These are phyloP conservation scores for Metahyphopichia silvanorum DNA, from an alignment of 805 yeast species.

Conservation along the genomic window DNA sequence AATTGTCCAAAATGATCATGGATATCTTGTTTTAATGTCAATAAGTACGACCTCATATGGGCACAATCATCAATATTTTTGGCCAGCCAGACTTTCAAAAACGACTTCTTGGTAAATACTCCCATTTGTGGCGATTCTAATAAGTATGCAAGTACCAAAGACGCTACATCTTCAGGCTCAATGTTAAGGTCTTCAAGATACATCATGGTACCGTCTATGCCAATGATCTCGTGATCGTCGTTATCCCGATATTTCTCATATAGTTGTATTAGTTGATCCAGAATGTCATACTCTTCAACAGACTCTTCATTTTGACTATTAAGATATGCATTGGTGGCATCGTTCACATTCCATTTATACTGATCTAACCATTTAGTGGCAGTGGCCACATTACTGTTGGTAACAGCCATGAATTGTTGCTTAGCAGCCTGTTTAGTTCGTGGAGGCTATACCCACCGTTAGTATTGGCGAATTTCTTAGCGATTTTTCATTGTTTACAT, in stretches of 20 bases:
- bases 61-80: conserved; percentile 25
- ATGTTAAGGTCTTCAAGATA: conserved; percentile 66
- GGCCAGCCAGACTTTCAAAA: conserved; percentile 57
- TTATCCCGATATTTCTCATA: conserved; percentile 32
- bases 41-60: conserved; percentile 43
- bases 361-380: conserved; percentile 36
- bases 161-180: conserved; percentile 70
- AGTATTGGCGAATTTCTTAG: neutral
- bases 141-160: conserved; percentile 67
- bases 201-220: conserved; percentile 71
- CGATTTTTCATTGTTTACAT: neutral
- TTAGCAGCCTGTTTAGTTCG: conserved; percentile 12
- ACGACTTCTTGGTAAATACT: conserved; percentile 46
- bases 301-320: conserved; percentile 4
- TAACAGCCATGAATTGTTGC: conserved; percentile 37
- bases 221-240: conserved; percentile 44
- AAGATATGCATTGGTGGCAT: conserved; percentile 30
- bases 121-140: conserved; percentile 69
- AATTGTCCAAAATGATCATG: conserved; percentile 19
- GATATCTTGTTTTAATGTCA: conserved; percentile 9
- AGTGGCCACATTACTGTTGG: conserved; percentile 30
- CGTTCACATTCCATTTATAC: conserved; percentile 24
- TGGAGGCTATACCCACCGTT: conserved; percentile 1
- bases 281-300: too few relatives aligned
- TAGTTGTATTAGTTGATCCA: too few relatives aligned